phyloP scores from a whole-genome alignment of 108 stramenopile species.

The Cylindrotheca closterium region DNA sequence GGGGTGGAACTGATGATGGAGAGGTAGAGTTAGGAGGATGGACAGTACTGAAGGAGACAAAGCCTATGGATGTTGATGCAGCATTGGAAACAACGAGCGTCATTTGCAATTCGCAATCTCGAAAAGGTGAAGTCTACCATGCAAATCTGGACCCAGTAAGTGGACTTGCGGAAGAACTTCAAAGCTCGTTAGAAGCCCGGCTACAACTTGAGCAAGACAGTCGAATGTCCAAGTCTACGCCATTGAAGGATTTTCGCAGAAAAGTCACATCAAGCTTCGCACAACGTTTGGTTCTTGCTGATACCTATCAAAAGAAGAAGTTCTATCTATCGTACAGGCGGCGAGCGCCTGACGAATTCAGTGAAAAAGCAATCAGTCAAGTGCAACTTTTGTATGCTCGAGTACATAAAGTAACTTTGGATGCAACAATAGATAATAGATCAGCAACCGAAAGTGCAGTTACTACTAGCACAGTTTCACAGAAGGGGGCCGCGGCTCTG shows the following conservation, averaged over 20 bases:
- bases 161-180: conserved; percentile 33
- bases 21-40: conserved; percentile 30
- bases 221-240: background rate
- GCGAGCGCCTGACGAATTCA: conserved; percentile 42
- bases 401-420: conserved; percentile 50
- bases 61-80: conserved; percentile 21
- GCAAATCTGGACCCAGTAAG: conserved; percentile 47
- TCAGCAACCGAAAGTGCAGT: background rate
- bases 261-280: conserved; percentile 35
- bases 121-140: conserved; percentile 38
- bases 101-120: background rate
- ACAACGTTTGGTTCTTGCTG: conserved; percentile 16
- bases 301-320: conserved; percentile 2
- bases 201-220: conserved; percentile 10
- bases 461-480: conserved; percentile 9
- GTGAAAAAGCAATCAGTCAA: conserved; percentile 72
- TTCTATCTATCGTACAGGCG: conserved; percentile 61
- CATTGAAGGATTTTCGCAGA: conserved; percentile 32
- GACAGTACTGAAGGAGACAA: conserved; percentile 33
- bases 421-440: conserved; percentile 5
- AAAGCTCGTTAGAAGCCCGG: conserved; percentile 1
- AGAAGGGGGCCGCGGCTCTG: conserved; percentile 20
- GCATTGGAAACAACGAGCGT: background rate
- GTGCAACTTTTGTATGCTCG: conserved; percentile 56
- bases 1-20: conserved; percentile 7